These are phyloP conservation scores for Tricholoma matsutake DNA, from an alignment of 768 basidiomycete species.

Conservation along the genomic window DNA sequence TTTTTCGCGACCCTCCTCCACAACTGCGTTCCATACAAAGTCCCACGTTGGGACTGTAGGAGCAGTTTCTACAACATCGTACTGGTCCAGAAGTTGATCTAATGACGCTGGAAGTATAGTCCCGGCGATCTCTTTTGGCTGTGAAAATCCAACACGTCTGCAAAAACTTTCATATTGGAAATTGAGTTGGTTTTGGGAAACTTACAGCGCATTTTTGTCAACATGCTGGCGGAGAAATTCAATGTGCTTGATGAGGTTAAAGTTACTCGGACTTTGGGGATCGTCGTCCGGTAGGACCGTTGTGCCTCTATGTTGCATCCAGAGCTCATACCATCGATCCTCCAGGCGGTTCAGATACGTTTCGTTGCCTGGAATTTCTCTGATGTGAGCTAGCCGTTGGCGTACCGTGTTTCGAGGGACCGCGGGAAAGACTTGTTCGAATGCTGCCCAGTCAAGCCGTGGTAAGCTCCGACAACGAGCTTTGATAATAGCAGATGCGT, in stretches of 20 bases:
- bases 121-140: conserved; percentile 35
- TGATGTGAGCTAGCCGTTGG: conserved; percentile 59
- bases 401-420: conserved; percentile 73
- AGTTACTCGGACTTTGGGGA: conserved; percentile 62
- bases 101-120: conserved; percentile 40
- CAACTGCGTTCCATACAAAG: conserved; percentile 67
- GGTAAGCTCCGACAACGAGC: conserved; percentile 65
- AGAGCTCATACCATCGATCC: conserved; percentile 77
- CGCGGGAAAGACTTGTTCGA: conserved; percentile 77
- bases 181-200: conserved; percentile 13
- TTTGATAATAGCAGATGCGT: conserved; percentile 78
- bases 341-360: conserved; percentile 78
- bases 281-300: conserved; percentile 68
- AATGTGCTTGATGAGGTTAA: conserved; percentile 79
- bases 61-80: conserved; percentile 48
- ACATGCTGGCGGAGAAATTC: conserved; percentile 77
- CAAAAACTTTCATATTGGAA: conserved; percentile 14
- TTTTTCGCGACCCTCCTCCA: conserved; percentile 78
- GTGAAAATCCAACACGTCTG: conserved; percentile 64
- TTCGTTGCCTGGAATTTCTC: conserved; percentile 62
- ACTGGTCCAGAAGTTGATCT: conserved; percentile 41
- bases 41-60: conserved; percentile 53
- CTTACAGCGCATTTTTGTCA: conserved; percentile 86
- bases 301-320: conserved; percentile 69
- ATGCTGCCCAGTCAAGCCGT: conserved; percentile 66